Evolutionary conservation across 805 yeast genomes (phyloP), one percentile per base, ranked within the genome.

Genomic region (Grigorovia humatica): DNA sequence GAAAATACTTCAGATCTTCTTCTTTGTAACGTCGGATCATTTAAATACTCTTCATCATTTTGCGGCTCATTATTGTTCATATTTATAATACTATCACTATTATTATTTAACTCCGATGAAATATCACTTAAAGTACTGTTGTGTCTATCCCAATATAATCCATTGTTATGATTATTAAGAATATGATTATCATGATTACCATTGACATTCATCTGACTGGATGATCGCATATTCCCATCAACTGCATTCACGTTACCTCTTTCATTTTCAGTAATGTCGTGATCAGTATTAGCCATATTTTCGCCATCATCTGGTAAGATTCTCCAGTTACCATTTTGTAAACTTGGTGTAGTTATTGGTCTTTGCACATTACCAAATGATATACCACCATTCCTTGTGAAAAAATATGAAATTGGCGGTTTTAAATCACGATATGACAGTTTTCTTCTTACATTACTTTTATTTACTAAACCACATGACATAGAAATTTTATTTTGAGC

Each of bases 401-500:
- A 57, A 50, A 66, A 65, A 38, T 61, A 65, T 2, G 70, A 63
- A 29, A 66, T 64, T 35, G 67, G 68, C 5, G 70, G 69, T 44
- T 64, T 64, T 19, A 59, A 50, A 55, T 66, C 69, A 47, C 65
- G 58, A 47, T 66, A 66, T 35, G 60, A 57, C 40, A 57, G 52
- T 48, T 59, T 63, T 46, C 70, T 55, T 43, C 69, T 55, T 5
- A 55, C 49, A 20, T 60, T 54, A 49, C 65, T 64, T 42, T 59
- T 57, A 12, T 64, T 60, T n/a, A 62, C 62, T 35, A 66, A 49
- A 4, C 70, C 61, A 62, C 73, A 59, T 55, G 75, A 63, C 52
- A 70, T 46, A 67, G 67, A 67, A 29, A 71, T 64, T 51, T 72
- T 72, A 49, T 64, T 68, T 54, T 71, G 74, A 0, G 72, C 75